Conservation (phyloP, 2,329 filamentous ascomycete species). For the Microdochium bolleyi region DNA sequence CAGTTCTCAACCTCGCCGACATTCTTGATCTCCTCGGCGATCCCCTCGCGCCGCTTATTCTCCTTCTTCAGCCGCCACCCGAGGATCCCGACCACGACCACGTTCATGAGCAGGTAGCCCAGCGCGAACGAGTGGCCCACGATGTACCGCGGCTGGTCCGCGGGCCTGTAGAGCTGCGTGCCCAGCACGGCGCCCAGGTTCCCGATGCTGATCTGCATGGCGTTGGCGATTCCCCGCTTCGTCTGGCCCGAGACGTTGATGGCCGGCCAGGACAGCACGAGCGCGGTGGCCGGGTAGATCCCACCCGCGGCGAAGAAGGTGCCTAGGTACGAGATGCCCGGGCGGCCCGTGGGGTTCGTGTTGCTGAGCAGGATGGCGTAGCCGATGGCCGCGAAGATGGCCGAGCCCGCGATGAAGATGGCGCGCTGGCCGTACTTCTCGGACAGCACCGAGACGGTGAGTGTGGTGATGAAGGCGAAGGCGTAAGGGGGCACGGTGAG, state of each 20-base stretch:
- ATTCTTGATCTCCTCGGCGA: slow-evolving; percentile 34
- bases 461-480: slow-evolving; percentile 51
- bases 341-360: slow-evolving; percentile 31
- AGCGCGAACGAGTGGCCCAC: slow-evolving; percentile 61
- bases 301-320: slow-evolving; percentile 58
- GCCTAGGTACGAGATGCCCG: slow-evolving; percentile 51
- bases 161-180: slow-evolving; percentile 58
- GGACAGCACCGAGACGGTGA: slow-evolving; percentile 50
- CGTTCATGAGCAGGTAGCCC: slow-evolving; percentile 53
- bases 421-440: slow-evolving; percentile 50
- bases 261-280: slow-evolving; percentile 61
- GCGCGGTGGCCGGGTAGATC: slow-evolving; percentile 57
- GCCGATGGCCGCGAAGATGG: slow-evolving; percentile 49
- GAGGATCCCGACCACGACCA: slow-evolving; percentile 41
- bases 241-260: slow-evolving; percentile 66
- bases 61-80: slow-evolving; percentile 48
- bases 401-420: slow-evolving; percentile 53
- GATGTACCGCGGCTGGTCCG: slow-evolving; percentile 53
- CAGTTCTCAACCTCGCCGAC: slow-evolving; percentile 45
- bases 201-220: slow-evolving; percentile 65
- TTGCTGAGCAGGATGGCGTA: slow-evolving; percentile 53
- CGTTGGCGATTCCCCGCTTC: slow-evolving; percentile 60
- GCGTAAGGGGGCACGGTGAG: slow-evolving; percentile 59
- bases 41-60: slow-evolving; percentile 42
- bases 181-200: slow-evolving; percentile 62